A percentile compares a stretch with the other conserved stretches of the same genome.
Evolutionary conservation across 352 stramenopile genomes (phyloP).

Genomic region (Phytophthora ohioensis): DNA sequence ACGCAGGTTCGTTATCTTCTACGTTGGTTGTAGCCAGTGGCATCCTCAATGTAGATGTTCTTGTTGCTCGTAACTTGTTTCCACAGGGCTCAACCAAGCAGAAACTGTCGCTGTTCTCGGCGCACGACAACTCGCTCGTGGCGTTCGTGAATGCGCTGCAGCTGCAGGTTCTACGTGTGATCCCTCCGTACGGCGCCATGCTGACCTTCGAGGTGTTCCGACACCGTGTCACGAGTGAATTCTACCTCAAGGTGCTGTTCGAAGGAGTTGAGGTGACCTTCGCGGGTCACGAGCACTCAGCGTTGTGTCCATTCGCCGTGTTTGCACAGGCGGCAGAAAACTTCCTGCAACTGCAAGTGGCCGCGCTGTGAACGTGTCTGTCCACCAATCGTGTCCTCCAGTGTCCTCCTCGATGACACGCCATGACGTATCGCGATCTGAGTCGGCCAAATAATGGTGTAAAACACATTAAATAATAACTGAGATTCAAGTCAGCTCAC

Average conservation of each 20-base stretch:
- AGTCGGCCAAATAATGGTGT: slow-evolving; percentile 24
- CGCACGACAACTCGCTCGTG: slow-evolving; percentile 85
- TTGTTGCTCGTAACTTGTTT: slow-evolving; percentile 2
- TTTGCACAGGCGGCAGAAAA: slow-evolving; percentile 55
- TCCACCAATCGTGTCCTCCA: slow-evolving; percentile 15
- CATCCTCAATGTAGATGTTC: background rate
- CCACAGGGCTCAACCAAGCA: slow-evolving; percentile 32
- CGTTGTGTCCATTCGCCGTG: slow-evolving; percentile 67
- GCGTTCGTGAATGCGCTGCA: slow-evolving; percentile 72
- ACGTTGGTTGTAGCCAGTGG: background rate
- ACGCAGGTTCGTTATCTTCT: slow-evolving; percentile 39
- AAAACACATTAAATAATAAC: slow-evolving; percentile 11
- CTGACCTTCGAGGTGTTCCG: slow-evolving; percentile 77
- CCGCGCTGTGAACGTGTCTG: slow-evolving; percentile 17
- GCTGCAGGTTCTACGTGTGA: slow-evolving; percentile 56
- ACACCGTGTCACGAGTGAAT: slow-evolving; percentile 46
- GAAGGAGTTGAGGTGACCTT: slow-evolving; percentile 62
- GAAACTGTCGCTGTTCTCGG: slow-evolving; percentile 81
- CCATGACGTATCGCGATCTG: slow-evolving; percentile 22
- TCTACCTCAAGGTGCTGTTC: slow-evolving; percentile 64
- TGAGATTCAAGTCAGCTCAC: slow-evolving; percentile 22
- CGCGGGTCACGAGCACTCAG: slow-evolving; percentile 43
- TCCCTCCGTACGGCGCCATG: slow-evolving; percentile 79
- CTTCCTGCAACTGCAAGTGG: slow-evolving; percentile 47
- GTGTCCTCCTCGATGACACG: slow-evolving; percentile 14